Percentiles rank a stretch among this genome's conserved stretches.
Evolutionary conservation across 768 basidiomycete species (phyloP).

Genomic region (Trametes cubensis): DNA sequence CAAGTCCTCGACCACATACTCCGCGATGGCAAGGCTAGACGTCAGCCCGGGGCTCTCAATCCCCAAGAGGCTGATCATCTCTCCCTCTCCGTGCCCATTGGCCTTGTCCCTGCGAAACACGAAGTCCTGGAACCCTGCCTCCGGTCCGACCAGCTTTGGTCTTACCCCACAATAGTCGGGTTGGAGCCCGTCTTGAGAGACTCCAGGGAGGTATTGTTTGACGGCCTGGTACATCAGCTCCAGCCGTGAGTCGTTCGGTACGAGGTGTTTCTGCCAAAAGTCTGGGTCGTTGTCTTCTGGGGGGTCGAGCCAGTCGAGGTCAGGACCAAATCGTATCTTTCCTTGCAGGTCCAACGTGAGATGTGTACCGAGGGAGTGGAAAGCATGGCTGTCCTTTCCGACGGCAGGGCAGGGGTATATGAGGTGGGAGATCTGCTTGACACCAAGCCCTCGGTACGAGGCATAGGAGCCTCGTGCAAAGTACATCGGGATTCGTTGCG

Average conservation of each 20-base stretch:
- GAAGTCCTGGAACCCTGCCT: slow-evolving; percentile 84
- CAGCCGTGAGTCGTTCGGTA: slow-evolving; percentile 62
- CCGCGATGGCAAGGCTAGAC: slow-evolving; percentile 82
- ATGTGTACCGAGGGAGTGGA: slow-evolving; percentile 91
- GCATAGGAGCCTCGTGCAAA: slow-evolving; percentile 88
- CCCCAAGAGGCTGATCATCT: slow-evolving; percentile 82
- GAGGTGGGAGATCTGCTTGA: slow-evolving; percentile 66
- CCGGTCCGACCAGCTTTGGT: slow-evolving; percentile 81
- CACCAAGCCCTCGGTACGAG: slow-evolving; percentile 81
- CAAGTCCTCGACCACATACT: slow-evolving; percentile 72
- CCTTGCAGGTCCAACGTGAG: slow-evolving; percentile 85
- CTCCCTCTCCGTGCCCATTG: slow-evolving; percentile 32
- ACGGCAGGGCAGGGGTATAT: slow-evolving; percentile 90
- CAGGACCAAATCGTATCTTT: slow-evolving; percentile 89
- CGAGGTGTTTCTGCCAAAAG: slow-evolving; percentile 74
- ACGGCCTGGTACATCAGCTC: slow-evolving; percentile 73
- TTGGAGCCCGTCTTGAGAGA: slow-evolving; percentile 60
- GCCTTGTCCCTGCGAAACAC: slow-evolving; percentile 63
- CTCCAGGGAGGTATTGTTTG: slow-evolving; percentile 69
- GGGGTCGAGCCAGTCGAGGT: slow-evolving; percentile 83
- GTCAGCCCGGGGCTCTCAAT: slow-evolving; percentile 96
- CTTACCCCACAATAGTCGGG: slow-evolving; percentile 87
- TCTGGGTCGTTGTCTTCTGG: slow-evolving; percentile 52
- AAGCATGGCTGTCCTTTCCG: slow-evolving; percentile 56
- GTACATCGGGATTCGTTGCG: slow-evolving; percentile 68